Conservation (phyloP, 345 rosid species). For the Heritiera littoralis region DNA sequence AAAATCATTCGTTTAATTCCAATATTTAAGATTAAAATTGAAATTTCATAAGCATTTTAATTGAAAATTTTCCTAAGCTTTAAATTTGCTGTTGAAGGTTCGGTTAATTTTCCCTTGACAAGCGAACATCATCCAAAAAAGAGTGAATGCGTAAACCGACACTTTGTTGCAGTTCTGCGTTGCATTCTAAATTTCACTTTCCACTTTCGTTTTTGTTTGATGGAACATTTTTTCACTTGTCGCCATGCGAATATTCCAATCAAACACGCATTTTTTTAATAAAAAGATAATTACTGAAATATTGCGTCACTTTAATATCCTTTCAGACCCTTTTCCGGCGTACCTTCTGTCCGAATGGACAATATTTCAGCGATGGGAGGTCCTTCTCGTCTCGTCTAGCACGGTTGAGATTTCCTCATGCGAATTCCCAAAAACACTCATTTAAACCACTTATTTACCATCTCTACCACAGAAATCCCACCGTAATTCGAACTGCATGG, state of each 20-base stretch:
- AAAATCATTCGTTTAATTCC: too few relatives aligned
- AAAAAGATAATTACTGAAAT: background rate
- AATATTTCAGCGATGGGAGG: background rate
- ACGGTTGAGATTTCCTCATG: slow-evolving; percentile 24
- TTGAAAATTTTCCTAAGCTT: too few relatives aligned
- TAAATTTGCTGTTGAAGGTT: too few relatives aligned
- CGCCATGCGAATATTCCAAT: background rate
- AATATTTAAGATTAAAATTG: too few relatives aligned
- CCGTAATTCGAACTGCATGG: background rate
- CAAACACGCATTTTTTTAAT: background rate
- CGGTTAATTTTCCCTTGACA: too few relatives aligned
- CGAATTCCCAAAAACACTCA: slow-evolving; percentile 18
- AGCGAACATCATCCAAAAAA: too few relatives aligned
- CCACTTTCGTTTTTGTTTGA: background rate
- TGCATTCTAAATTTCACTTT: too few relatives aligned
- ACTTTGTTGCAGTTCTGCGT: too few relatives aligned
- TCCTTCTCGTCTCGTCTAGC: background rate
- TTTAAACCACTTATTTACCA: background rate
- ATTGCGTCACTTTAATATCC: background rate
- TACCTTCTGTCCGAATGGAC: background rate
- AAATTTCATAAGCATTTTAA: too few relatives aligned
- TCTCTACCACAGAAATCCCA: background rate
- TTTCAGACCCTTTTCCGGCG: slow-evolving; percentile 21
- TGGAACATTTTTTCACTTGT: background rate
- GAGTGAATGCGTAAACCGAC: too few relatives aligned